Percentiles rank a stretch among this genome's conserved stretches.
These are phyloP conservation scores for Petasospora fabianii DNA, from an alignment of 1,139 yeast genomes.

Conservation along the genomic window DNA sequence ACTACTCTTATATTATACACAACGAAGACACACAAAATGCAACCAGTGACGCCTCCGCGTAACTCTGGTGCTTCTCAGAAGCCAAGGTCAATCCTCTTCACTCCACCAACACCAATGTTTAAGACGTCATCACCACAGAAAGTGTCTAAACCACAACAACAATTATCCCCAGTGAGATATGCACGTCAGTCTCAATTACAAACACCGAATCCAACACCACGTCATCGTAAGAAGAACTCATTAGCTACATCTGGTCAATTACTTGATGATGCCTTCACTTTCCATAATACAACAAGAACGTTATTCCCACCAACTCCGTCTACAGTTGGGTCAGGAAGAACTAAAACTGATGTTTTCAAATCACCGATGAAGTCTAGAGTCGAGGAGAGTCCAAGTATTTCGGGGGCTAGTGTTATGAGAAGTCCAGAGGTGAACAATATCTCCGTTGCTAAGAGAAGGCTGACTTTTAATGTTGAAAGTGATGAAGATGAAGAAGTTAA, in stretches of 20 bases:
- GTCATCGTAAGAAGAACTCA: conserved; percentile 19
- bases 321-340: conserved; percentile 26
- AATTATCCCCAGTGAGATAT: conserved; percentile 9
- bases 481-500: conserved; percentile 8
- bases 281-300: conserved; percentile 16
- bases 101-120: not conserved
- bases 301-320: conserved; percentile 28
- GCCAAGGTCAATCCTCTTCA: not conserved
- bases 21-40: too few relatives aligned
- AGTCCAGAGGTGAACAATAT: conserved; percentile 7
- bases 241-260: conserved; percentile 10
- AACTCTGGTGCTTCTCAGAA: not conserved
- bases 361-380: conserved; percentile 14
- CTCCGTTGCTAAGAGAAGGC: conserved; percentile 20
- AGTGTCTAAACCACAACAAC: conserved; percentile 5
- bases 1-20: too few relatives aligned
- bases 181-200: conserved; percentile 9
- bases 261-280: conserved; percentile 13
- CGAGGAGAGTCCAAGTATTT: conserved; percentile 12
- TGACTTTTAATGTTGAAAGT: conserved; percentile 16
- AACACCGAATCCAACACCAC: conserved; percentile 24
- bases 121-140: conserved; percentile 7
- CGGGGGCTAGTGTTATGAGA: conserved; percentile 1
- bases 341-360: conserved; percentile 13
- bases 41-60: conserved; percentile 1